These are phyloP conservation scores for Gaertneriomyces sp. DNA, from an alignment of 192 early-diverging fungal species.

Conservation along the genomic window DNA sequence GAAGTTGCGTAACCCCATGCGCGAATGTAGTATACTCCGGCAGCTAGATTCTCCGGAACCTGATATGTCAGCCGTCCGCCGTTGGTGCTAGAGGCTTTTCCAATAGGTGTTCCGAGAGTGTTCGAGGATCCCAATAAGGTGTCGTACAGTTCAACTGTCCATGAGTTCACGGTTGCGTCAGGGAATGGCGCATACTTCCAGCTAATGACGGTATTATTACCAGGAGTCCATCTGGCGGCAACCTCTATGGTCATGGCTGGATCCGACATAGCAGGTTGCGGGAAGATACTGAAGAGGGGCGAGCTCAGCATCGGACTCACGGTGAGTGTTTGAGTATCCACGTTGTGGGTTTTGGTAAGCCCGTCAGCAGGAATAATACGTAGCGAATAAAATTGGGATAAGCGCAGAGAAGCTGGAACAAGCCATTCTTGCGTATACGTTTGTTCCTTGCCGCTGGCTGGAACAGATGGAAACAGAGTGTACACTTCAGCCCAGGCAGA, in stretches of 20 bases:
- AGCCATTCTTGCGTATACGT: conserved; percentile 13
- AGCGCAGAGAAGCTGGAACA: conserved; percentile 14
- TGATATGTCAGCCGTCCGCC: neutral
- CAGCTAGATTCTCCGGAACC: conserved; percentile 8
- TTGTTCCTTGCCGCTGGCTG: neutral
- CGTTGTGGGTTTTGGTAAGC: neutral
- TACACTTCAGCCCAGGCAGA: conserved; percentile 9
- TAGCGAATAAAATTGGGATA: conserved; percentile 8
- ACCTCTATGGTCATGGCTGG: conserved; percentile 4
- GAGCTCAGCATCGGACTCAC: conserved; percentile 11
- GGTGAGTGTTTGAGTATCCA: neutral
- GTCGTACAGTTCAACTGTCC: conserved; percentile 22
- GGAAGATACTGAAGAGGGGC: conserved; percentile 5
- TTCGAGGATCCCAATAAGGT: neutral
- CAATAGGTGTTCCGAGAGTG: conserved; percentile 7
- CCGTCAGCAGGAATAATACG: neutral
- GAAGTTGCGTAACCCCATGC: conserved; percentile 11
- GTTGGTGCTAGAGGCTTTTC: neutral
- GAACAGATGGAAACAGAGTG: conserved; percentile 3
- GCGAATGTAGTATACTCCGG: conserved; percentile 16
- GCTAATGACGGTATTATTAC: neutral
- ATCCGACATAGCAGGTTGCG: conserved; percentile 2
- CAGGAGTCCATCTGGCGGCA: neutral
- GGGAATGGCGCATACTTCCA: conserved; percentile 10
- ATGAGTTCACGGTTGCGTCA: neutral